Conservation (phyloP, 1,284 basidiomycete genomes). For the Ustilago shanxiensis region DNA sequence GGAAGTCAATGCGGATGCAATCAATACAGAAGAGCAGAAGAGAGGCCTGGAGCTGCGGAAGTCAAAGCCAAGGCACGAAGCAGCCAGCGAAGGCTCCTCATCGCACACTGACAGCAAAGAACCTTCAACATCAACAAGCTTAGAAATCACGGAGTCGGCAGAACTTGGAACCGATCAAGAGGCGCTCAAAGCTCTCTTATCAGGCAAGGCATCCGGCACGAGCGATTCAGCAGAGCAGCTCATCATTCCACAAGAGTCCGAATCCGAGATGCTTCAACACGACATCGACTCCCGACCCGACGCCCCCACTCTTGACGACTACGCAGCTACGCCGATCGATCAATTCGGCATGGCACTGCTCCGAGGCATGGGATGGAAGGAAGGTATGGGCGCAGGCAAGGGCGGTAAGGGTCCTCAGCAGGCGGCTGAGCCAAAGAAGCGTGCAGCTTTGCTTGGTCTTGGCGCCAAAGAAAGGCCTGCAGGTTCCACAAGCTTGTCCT, state of each 20-base stretch:
- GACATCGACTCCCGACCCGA: constrained; percentile 65
- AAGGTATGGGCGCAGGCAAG: constrained; percentile 77
- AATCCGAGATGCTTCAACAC: constrained; percentile 56
- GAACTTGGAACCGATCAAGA: constrained; percentile 34
- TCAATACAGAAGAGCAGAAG: constrained; percentile 54
- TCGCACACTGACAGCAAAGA: not conserved
- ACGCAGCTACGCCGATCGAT: constrained; percentile 88
- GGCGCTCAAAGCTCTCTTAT: constrained; percentile 52
- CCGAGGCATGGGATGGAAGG: constrained; percentile 96
- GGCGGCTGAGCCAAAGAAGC: constrained; percentile 61
- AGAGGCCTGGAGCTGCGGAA: constrained; percentile 46
- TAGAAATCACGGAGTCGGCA: not conserved
- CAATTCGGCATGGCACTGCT: constrained; percentile 94
- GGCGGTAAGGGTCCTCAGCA: constrained; percentile 56
- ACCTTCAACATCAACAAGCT: not conserved
- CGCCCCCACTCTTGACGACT: constrained; percentile 82
- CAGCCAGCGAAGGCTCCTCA: not conserved
- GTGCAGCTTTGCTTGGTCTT: constrained; percentile 63
- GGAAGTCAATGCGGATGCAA: constrained; percentile 14
- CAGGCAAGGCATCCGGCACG: constrained; percentile 19
- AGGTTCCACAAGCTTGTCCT: constrained; percentile 7
- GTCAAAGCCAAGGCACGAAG: not conserved
- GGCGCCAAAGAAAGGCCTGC: constrained; percentile 63
- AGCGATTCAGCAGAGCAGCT: constrained; percentile 2
- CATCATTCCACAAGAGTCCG: constrained; percentile 54